Evolutionary conservation across 2,329 filamentous ascomycete species (phyloP), one percentile per base, ranked within the genome.

Genomic region (Xylaria hypoxylon): DNA sequence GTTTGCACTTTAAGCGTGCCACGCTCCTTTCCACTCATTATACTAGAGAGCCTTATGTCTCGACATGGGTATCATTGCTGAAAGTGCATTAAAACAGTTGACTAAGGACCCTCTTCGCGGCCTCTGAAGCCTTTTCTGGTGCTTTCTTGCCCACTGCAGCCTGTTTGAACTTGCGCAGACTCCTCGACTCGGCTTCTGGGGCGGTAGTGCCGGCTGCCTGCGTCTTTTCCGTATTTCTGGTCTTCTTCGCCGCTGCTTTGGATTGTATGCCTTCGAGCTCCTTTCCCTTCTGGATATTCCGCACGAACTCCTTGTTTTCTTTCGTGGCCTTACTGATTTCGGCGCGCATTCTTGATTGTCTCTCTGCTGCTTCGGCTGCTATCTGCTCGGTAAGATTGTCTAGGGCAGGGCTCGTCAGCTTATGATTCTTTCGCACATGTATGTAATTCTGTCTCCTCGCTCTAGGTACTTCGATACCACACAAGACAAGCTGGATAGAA

Each of bases 261-360:
- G 82, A 83, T 75, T 89, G 87, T 79, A 94, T 94, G 10, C 89
- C 89, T 57, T 92, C 89, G 70, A 93, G 77, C 85, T 93, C 91
- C 87, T 94, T 95, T 57, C 89, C 90, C 75, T 84, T 87, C 83
- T 96, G 92, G 64, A 96, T 85, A 76, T 95, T 94, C 72, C 88
- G 84, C 65, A 94, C 86, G 77, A 95, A 96, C 71, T 89, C 87
- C 84, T 91, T 92, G 79, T 95, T 94, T 83, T 96, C 92, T 79
- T 86, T 89, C 65, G 89, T 89, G 52, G 90, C 88, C 82, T 90
- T 89, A 74, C 87, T 86, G 71, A 96, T 92, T 79, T 96, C 93
- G 13, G 91, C 90, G 64, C 91, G 83, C 86, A 96, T 88, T 73
- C 92, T 86, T 73, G 89, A 91, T 60, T 89, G 86, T 64, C 92